Percentiles rank a stretch among this genome's conserved stretches.
Evolutionary conservation across 306 rosid species (phyloP).

Genomic region (Parietaria judaica): DNA sequence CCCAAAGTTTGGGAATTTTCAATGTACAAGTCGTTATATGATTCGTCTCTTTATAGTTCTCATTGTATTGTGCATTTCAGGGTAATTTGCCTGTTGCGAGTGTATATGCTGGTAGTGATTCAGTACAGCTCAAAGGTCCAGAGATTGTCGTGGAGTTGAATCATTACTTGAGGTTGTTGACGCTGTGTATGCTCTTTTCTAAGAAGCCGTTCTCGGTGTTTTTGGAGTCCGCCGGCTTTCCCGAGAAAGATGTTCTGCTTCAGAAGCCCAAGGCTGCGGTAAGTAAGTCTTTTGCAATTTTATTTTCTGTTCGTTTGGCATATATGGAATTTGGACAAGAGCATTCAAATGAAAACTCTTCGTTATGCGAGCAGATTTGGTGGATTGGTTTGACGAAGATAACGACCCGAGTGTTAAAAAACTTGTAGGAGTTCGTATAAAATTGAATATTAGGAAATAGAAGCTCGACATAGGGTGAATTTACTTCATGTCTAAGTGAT

Average conservation of each 20-base stretch:
- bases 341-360: no score
- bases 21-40: no score
- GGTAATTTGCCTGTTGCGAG: conserved; percentile 82
- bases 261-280: conserved; percentile 99
- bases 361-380: no score
- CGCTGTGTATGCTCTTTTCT: conserved; percentile 69
- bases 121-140: conserved; percentile 64
- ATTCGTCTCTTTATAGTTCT: no score
- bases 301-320: not conserved
- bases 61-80: conserved; percentile 29
- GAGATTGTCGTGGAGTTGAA: conserved; percentile 64
- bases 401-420: no score
- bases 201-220: conserved; percentile 90
- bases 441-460: not conserved
- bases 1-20: no score
- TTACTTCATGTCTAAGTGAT: conserved; percentile 4
- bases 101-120: conserved; percentile 73
- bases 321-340: no score
- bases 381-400: no score
- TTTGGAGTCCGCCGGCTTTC: conserved; percentile 77
- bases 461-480: not conserved
- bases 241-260: conserved; percentile 65
- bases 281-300: conserved; percentile 7
- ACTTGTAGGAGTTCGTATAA: no score
- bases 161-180: conserved; percentile 58